A percentile compares a stretch with the other conserved stretches of the same genome.
phyloP scores from a whole-genome alignment of 768 basidiomycete species.

The Cystofilobasidium capitatum region DNA sequence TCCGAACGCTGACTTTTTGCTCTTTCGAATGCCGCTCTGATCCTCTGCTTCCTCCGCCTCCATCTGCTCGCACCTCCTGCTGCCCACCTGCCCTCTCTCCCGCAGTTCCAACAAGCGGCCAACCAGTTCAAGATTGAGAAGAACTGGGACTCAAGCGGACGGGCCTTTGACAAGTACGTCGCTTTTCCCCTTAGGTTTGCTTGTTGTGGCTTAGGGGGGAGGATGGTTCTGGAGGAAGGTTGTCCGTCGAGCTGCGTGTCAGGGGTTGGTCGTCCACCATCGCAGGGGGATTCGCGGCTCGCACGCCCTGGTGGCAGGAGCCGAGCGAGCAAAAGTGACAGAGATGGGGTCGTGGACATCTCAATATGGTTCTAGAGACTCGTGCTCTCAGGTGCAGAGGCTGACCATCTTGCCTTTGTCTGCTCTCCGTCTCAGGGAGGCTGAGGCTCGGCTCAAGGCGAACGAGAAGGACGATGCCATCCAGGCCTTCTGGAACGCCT shows the following conservation, averaged over 20 bases:
- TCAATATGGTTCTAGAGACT: background rate
- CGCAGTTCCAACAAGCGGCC: conserved; percentile 72
- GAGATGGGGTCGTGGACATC: background rate
- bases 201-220: background rate
- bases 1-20: background rate
- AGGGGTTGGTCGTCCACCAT: no score
- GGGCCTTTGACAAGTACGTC: conserved; percentile 58
- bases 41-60: background rate
- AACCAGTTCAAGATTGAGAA: conserved; percentile 83
- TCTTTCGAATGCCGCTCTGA: background rate
- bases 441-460: conserved; percentile 81
- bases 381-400: background rate
- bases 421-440: conserved; percentile 50
- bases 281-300: no score
- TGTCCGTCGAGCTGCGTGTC: no score
- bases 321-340: no score
- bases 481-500: conserved; percentile 97
- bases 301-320: no score
- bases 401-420: background rate
- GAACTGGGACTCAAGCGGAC: conserved; percentile 80
- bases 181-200: background rate
- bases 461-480: conserved; percentile 89
- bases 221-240: background rate
- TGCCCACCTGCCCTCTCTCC: background rate
- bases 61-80: background rate